Percentiles rank a stretch among this genome's conserved stretches.
Conservation (phyloP, 352 stramenopile genomes). For the Phytopythium sindhum region DNA sequence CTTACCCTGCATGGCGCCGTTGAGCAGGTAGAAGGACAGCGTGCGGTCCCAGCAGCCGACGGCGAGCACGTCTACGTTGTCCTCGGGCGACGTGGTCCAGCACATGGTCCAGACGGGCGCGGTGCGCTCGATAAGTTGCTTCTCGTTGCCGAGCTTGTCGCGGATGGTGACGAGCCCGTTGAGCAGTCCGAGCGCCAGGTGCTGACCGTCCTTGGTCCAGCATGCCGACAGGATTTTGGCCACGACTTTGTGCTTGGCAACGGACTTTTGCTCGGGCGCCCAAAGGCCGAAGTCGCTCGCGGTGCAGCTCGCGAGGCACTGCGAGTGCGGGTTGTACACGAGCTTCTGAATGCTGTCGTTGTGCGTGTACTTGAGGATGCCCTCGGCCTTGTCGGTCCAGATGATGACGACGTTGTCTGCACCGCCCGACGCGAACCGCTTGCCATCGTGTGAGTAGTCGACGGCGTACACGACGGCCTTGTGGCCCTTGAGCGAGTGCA, state of each 20-base stretch:
- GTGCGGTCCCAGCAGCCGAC: conserved; percentile 94
- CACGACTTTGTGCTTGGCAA: conserved; percentile 94
- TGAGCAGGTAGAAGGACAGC: conserved; percentile 90
- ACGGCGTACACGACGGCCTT: conserved; percentile 92
- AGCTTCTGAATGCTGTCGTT: conserved; percentile 92
- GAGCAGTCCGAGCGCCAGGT: conserved; percentile 90
- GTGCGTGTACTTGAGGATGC: conserved; percentile 96
- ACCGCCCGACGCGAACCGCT: conserved; percentile 90
- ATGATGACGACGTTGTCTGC: conserved; percentile 97
- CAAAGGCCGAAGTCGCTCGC: conserved; percentile 93
- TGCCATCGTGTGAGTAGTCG: conserved; percentile 89
- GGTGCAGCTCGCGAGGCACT: conserved; percentile 93
- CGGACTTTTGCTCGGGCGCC: conserved; percentile 91
- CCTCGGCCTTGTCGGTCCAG: conserved; percentile 93
- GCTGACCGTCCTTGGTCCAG: conserved; percentile 91
- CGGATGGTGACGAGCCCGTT: conserved; percentile 91
- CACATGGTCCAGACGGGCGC: conserved; percentile 85
- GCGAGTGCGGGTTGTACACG: conserved; percentile 90
- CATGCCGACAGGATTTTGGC: conserved; percentile 90
- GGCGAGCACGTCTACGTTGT: conserved; percentile 83
- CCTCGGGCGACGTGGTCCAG: conserved; percentile 81
- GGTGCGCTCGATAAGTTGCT: conserved; percentile 84
- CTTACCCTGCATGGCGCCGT: conserved; percentile 81
- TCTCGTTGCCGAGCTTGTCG: conserved; percentile 91
- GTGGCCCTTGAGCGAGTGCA: conserved; percentile 91